phyloP scores from a whole-genome alignment of 495 filamentous ascomycete species.

The Haplographium delicatum region DNA sequence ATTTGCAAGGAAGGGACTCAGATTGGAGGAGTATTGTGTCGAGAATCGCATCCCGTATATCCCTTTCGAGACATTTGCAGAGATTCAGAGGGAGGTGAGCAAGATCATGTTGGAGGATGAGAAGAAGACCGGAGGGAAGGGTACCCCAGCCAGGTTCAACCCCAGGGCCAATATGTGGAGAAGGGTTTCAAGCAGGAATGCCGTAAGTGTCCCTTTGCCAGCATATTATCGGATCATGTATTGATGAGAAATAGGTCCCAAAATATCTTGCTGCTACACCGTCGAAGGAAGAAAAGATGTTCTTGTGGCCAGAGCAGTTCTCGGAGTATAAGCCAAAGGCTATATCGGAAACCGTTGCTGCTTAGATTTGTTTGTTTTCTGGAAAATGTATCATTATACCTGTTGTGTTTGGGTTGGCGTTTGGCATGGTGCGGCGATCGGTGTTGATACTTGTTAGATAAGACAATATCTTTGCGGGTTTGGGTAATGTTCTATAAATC shows the following conservation, averaged over 20 bases:
- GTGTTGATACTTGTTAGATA: too few relatives aligned
- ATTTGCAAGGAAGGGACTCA: conserved; percentile 64
- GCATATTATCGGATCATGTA: too few relatives aligned
- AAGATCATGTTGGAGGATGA: conserved; percentile 56
- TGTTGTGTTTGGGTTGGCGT: neutral
- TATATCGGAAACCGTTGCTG: conserved; percentile 17
- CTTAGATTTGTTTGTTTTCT: neutral
- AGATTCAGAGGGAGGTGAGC: conserved; percentile 60
- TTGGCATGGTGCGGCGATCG: too few relatives aligned
- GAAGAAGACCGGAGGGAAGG: conserved; percentile 58
- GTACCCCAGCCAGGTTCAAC: conserved; percentile 60
- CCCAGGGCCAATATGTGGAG: conserved; percentile 70
- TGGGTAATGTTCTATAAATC: too few relatives aligned
- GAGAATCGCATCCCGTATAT: conserved; percentile 60
- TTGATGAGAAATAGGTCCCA: conserved; percentile 33
- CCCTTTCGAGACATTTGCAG: conserved; percentile 62
- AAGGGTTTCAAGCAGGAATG: conserved; percentile 50
- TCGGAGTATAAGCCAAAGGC: conserved; percentile 33
- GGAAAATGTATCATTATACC: neutral
- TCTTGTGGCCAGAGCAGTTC: conserved; percentile 61
- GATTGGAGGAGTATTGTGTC: conserved; percentile 64
- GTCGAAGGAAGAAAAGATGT: conserved; percentile 57
- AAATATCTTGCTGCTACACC: conserved; percentile 51
- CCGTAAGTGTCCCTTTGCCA: too few relatives aligned
- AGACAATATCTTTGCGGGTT: too few relatives aligned